Conservation (phyloP, 1,139 yeast genomes). For the Suhomyces chickasaworum region DNA sequence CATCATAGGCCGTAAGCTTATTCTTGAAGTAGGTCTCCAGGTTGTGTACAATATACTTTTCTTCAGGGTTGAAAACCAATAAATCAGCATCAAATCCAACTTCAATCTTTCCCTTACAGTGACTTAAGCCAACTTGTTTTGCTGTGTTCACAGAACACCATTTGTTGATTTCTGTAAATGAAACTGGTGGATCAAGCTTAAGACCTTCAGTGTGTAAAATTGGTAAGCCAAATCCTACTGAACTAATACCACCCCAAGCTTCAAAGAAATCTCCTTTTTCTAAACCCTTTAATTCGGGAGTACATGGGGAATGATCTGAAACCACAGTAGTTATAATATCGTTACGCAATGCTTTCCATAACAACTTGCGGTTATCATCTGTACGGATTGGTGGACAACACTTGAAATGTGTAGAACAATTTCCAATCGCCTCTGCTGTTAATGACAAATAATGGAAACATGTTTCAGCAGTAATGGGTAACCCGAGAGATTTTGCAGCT, state of each 20-base stretch:
- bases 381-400: conserved; percentile 95
- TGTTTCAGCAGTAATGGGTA: conserved; percentile 80
- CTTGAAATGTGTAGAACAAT: conserved; percentile 78
- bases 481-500: conserved; percentile 60
- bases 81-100: conserved; percentile 88
- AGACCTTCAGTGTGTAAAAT: conserved; percentile 75
- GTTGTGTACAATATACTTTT: conserved; percentile 57
- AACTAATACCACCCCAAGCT: conserved; percentile 98
- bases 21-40: conserved; percentile 72
- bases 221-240: conserved; percentile 89
- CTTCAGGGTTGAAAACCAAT: conserved; percentile 71
- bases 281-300: conserved; percentile 82
- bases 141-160: conserved; percentile 90
- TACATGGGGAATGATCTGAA: conserved; percentile 94
- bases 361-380: conserved; percentile 62
- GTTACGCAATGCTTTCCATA: conserved; percentile 75
- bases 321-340: conserved; percentile 82
- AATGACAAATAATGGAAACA: conserved; percentile 89
- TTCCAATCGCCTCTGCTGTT: conserved; percentile 73
- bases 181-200: conserved; percentile 53
- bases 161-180: conserved; percentile 61
- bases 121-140: conserved; percentile 74
- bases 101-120: conserved; percentile 69
- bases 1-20: conserved; percentile 84
- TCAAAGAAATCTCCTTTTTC: conserved; percentile 83